Percentiles rank a stretch among this genome's conserved stretches.
phyloP scores from a whole-genome alignment of 768 basidiomycete species.

The Russula vinacea region DNA sequence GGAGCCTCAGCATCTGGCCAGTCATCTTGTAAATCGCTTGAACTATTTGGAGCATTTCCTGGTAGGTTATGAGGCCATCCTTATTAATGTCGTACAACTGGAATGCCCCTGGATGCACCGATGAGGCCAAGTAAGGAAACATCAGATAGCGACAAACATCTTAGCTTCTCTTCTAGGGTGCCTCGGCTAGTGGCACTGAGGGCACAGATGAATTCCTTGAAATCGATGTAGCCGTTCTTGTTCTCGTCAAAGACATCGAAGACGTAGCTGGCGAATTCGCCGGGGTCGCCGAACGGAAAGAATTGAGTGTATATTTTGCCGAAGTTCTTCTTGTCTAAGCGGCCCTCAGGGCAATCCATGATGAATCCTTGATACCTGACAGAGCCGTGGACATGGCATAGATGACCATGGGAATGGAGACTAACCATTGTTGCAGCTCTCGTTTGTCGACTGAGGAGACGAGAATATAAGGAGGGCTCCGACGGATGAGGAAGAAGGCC shows the following conservation, averaged over 20 bases:
- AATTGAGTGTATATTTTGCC: constrained; percentile 98
- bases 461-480: constrained; percentile 8
- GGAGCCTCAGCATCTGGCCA: constrained; percentile 97
- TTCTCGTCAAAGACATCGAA: constrained; percentile 97
- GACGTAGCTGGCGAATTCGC: constrained; percentile 95
- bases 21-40: constrained; percentile 99
- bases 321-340: constrained; percentile 94
- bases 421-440: constrained; percentile 91
- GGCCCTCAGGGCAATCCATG: constrained; percentile 96
- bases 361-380: constrained; percentile 98
- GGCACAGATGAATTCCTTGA: constrained; percentile 98
- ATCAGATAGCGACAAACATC: constrained; percentile 59
- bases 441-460: constrained; percentile 80
- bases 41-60: constrained; percentile 99
- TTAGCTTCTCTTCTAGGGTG: constrained; percentile 93
- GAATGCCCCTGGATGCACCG: constrained; percentile 79
- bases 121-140: background rate
- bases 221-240: constrained; percentile 96
- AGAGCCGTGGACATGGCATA: constrained; percentile 10
- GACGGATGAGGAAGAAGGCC: constrained; percentile 2
- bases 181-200: constrained; percentile 94
- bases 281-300: constrained; percentile 99
- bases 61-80: constrained; percentile 96
- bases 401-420: constrained; percentile 3
- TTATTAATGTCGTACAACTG: constrained; percentile 99